A percentile compares a stretch with the other conserved stretches of the same genome.
These are phyloP conservation scores for Euryodendron excelsum DNA, from an alignment of 148 eudicot species.

Conservation along the genomic window DNA sequence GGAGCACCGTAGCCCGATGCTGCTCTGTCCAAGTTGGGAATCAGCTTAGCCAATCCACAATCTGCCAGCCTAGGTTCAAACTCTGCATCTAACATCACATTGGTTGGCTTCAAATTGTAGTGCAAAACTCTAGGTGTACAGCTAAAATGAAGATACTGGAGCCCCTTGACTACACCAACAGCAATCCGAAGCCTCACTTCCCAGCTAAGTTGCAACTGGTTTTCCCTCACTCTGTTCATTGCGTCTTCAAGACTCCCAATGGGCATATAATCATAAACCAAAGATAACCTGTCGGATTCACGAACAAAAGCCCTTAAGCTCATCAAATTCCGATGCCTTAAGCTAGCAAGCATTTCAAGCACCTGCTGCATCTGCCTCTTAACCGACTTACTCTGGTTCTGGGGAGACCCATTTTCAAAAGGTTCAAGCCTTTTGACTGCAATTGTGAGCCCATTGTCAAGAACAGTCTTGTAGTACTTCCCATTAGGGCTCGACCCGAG, in stretches of 20 bases:
- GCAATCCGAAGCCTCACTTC: conserved; percentile 75
- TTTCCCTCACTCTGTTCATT: conserved; percentile 58
- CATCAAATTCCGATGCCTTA: conserved; percentile 81
- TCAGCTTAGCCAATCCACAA: conserved; percentile 62
- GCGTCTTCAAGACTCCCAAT: conserved; percentile 74
- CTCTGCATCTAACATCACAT: conserved; percentile 74
- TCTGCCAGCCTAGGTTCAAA: conserved; percentile 77
- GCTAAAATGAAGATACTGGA: conserved; percentile 74
- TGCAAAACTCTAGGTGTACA: conserved; percentile 60
- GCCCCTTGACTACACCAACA: conserved; percentile 72
- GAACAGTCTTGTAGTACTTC: conserved; percentile 55
- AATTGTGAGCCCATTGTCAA: conserved; percentile 66
- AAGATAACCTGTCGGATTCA: conserved; percentile 43
- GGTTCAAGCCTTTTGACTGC: conserved; percentile 81
- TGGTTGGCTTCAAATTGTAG: conserved; percentile 74
- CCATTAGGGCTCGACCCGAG: conserved; percentile 64
- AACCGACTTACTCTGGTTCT: conserved; percentile 33
- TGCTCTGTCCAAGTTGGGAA: conserved; percentile 47
- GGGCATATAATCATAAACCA: conserved; percentile 73
- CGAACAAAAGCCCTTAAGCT: conserved; percentile 75
- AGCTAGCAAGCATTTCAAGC: conserved; percentile 58
- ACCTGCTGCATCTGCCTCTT: conserved; percentile 66
- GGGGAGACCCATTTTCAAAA: conserved; percentile 35
- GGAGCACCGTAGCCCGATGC: conserved; percentile 63
- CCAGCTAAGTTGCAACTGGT: conserved; percentile 69